Percentiles rank a stretch among this genome's conserved stretches.
These are phyloP conservation scores for Diplodia mutila DNA, from an alignment of 2,329 filamentous ascomycete genomes.

Conservation along the genomic window DNA sequence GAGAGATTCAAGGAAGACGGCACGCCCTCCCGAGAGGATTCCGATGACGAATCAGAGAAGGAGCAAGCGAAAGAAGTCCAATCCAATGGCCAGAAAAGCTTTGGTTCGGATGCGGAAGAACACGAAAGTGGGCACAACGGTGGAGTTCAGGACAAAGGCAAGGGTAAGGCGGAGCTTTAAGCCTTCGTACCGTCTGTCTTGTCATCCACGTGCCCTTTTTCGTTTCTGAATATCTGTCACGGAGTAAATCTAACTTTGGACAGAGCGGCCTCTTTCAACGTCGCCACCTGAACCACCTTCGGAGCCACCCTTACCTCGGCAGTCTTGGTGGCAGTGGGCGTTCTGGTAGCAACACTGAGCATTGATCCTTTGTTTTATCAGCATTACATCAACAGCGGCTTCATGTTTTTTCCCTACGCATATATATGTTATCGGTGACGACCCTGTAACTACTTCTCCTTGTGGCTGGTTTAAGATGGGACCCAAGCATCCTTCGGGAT, in stretches of 20 bases:
- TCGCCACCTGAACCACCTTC: neutral
- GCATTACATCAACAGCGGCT: neutral
- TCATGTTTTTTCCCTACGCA: neutral
- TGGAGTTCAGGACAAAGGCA: slow-evolving; percentile 15
- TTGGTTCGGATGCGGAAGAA: neutral
- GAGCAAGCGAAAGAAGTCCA: neutral
- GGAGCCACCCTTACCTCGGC: neutral
- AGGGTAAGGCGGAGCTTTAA: slow-evolving; percentile 25
- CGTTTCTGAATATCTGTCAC: neutral
- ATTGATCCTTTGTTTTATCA: neutral
- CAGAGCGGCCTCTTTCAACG: neutral
- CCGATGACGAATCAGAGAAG: neutral
- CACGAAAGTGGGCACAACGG: neutral
- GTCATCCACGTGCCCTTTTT: neutral
- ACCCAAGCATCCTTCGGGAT: neutral
- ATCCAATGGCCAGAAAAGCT: neutral
- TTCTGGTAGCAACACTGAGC: slow-evolving; percentile 15
- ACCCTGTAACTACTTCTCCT: neutral
- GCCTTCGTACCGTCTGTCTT: slow-evolving; percentile 1
- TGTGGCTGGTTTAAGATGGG: neutral
- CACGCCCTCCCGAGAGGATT: neutral
- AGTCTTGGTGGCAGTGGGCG: slow-evolving; percentile 6
- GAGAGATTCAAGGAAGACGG: slow-evolving; percentile 17
- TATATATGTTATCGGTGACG: neutral
- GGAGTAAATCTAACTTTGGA: slow-evolving; percentile 8